Conservation (phyloP, 2,329 filamentous ascomycete genomes). For the Pezicula carpinea region DNA sequence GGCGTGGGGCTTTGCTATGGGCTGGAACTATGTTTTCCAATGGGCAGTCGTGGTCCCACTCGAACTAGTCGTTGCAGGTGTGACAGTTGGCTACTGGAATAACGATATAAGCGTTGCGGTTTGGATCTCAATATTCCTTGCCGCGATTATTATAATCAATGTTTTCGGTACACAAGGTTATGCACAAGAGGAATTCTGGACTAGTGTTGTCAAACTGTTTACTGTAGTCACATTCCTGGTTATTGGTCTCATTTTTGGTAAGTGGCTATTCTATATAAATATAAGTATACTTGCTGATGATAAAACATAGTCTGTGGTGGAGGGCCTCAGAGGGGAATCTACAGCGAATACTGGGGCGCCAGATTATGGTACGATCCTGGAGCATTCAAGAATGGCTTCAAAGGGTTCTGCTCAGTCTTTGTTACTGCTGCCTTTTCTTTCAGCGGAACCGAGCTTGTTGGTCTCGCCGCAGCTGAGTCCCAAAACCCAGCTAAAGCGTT, state of each 20-base stretch:
- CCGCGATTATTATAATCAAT: constrained; percentile 76
- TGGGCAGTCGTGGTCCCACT: constrained; percentile 82
- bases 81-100: constrained; percentile 81
- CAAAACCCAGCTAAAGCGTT: constrained; percentile 74
- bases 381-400: constrained; percentile 77
- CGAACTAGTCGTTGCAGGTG: constrained; percentile 80
- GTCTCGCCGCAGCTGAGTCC: constrained; percentile 72
- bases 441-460: constrained; percentile 70
- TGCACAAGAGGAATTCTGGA: constrained; percentile 87
- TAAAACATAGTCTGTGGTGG: constrained; percentile 65
- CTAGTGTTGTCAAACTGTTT: constrained; percentile 78
- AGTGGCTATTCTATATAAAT: constrained; percentile 17
- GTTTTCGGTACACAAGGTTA: constrained; percentile 85
- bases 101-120: constrained; percentile 51
- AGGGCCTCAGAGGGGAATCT: constrained; percentile 59
- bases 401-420: constrained; percentile 74
- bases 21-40: constrained; percentile 86
- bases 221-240: constrained; percentile 86
- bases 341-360: constrained; percentile 62
- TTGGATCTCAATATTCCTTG: constrained; percentile 80
- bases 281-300: constrained; percentile 13
- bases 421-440: constrained; percentile 74
- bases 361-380: constrained; percentile 77
- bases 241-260: constrained; percentile 30
- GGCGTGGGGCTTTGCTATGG: constrained; percentile 92